phyloP scores from a whole-genome alignment of 2,329 filamentous ascomycete genomes.

The Ophidiomyces ophidiicola region DNA sequence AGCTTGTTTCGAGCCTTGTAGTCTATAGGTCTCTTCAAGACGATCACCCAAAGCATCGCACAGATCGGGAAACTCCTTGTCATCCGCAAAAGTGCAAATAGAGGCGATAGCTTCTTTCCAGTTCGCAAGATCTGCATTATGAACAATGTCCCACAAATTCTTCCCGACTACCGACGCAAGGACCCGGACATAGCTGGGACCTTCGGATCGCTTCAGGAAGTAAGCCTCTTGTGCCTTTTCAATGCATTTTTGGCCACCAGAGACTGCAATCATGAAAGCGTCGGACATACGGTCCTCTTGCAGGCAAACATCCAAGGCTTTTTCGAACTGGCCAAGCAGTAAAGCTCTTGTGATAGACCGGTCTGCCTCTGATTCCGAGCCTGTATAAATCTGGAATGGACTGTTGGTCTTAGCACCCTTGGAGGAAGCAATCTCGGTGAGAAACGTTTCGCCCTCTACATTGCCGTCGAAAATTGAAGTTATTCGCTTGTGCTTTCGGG shows the following conservation, averaged over 20 bases:
- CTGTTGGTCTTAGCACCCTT: constrained; percentile 90
- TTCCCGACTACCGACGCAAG: constrained; percentile 87
- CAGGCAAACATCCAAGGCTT: constrained; percentile 77
- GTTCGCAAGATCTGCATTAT: constrained; percentile 82
- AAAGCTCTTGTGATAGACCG: constrained; percentile 76
- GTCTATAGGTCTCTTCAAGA: constrained; percentile 55
- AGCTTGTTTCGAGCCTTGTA: constrained; percentile 42
- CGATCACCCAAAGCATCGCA: constrained; percentile 92
- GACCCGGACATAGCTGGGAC: constrained; percentile 83
- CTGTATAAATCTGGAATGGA: constrained; percentile 79
- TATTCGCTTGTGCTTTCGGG: constrained; percentile 49
- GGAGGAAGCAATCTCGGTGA: constrained; percentile 64
- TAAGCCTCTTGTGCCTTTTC: constrained; percentile 91
- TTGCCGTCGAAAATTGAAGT: constrained; percentile 71
- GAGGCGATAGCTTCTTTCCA: constrained; percentile 98
- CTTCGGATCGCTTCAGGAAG: constrained; percentile 65
- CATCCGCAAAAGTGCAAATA: constrained; percentile 87
- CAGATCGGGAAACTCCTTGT: constrained; percentile 81
- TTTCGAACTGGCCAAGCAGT: constrained; percentile 81
- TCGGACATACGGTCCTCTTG: constrained; percentile 85
- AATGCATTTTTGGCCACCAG: constrained; percentile 81
- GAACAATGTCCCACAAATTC: constrained; percentile 95
- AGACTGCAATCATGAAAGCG: constrained; percentile 96
- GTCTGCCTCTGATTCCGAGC: constrained; percentile 72
- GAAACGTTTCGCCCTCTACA: constrained; percentile 68